Evolutionary conservation across 2,329 filamentous ascomycete genomes (phyloP).

Genomic region (Xylariales sp.): DNA sequence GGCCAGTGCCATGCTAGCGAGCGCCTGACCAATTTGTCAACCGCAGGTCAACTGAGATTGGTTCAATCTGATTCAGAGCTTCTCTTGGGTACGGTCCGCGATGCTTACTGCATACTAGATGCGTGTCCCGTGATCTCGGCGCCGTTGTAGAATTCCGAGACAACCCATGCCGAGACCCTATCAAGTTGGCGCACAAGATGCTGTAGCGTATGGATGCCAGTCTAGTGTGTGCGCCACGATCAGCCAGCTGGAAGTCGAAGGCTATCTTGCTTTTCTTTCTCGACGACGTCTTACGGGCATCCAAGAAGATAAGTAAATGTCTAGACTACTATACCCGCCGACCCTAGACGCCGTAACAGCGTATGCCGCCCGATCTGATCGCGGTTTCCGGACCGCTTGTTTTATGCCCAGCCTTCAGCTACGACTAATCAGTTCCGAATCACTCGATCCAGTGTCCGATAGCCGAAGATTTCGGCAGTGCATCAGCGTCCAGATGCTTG

Average conservation of each 20-base stretch:
- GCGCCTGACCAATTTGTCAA: constrained; percentile 36
- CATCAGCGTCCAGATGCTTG: constrained; percentile 7
- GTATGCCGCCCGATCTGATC: constrained; percentile 12
- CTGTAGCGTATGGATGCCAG: constrained; percentile 3
- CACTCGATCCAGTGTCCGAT: constrained; percentile 18
- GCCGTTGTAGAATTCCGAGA: constrained; percentile 31
- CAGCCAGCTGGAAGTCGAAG: constrained; percentile 8
- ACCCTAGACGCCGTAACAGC: constrained; percentile 12
- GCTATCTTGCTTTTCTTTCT: background rate
- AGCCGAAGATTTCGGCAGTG: constrained; percentile 26
- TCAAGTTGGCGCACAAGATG: constrained; percentile 9
- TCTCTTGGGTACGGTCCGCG: constrained; percentile 20
- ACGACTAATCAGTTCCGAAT: constrained; percentile 17
- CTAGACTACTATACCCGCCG: background rate
- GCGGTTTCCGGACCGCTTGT: constrained; percentile 15
- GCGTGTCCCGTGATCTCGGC: constrained; percentile 36
- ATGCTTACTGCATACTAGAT: constrained; percentile 36
- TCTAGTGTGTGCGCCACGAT: constrained; percentile 14
- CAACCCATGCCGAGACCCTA: constrained; percentile 17
- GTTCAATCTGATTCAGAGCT: constrained; percentile 21
- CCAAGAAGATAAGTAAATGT: background rate
- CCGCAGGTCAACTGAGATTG: constrained; percentile 26
- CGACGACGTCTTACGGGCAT: background rate
- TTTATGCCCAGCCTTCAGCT: constrained; percentile 2
- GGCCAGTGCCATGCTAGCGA: constrained; percentile 24